A percentile compares a stretch with the other conserved stretches of the same genome.
Evolutionary conservation across 371 early-diverging fungal species (phyloP).

Genomic region (Rhizopus stolonifer): DNA sequence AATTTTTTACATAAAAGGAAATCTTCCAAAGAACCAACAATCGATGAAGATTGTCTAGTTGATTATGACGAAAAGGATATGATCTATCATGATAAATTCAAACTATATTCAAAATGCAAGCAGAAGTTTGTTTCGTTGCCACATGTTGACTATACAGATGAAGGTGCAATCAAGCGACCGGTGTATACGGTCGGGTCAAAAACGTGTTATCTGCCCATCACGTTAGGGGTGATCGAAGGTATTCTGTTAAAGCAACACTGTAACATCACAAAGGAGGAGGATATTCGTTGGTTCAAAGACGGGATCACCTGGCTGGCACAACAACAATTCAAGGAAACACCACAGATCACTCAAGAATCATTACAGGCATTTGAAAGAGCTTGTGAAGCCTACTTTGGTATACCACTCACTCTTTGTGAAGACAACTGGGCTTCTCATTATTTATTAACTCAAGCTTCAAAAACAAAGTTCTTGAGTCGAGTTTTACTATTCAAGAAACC

Average conservation of each 20-base stretch:
- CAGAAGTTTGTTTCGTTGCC: background rate
- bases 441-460: conserved; percentile 17
- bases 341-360: background rate
- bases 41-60: conserved; percentile 13
- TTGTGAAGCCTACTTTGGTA: conserved; percentile 28
- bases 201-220: conserved; percentile 5
- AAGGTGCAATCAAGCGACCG: conserved; percentile 15
- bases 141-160: conserved; percentile 14
- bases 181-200: conserved; percentile 3
- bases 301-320: conserved; percentile 24
- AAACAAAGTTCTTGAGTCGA: conserved; percentile 4
- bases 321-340: conserved; percentile 17
- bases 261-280: conserved; percentile 13
- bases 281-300: conserved; percentile 24
- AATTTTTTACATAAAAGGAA: background rate
- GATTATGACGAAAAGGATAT: conserved; percentile 17
- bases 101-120: background rate
- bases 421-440: conserved; percentile 23
- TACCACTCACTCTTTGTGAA: conserved; percentile 21
- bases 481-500: background rate
- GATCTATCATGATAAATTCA: background rate
- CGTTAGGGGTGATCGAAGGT: conserved; percentile 18
- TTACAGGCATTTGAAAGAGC: conserved; percentile 16
- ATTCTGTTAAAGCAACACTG: conserved; percentile 23
- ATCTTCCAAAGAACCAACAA: background rate